Evolutionary conservation across 23 red algal species (phyloP), one percentile per base, ranked within the genome.

Genomic region (Gracilaria gracilis): DNA sequence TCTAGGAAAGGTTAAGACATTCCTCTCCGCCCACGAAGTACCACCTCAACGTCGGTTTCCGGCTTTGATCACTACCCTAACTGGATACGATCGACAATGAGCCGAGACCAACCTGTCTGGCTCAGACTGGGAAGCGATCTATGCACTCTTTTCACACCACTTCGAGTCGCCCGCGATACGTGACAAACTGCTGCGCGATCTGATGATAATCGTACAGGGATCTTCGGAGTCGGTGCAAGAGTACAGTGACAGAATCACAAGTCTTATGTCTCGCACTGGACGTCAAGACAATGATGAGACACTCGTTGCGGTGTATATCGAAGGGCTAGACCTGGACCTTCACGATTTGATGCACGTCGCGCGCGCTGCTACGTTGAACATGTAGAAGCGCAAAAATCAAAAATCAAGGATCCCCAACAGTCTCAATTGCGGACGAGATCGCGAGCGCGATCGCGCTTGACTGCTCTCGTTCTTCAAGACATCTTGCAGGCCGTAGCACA

Each of bases 321-420:
- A 82, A 33, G 53, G 78, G 0, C 24, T 58, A 11, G 48, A 82
- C 78, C 23, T 11, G 25, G 15, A 32, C 4, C 49, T 59, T 48
- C 78, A 82, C 4, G 78, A 82, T 13, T n/a, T 82, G 53, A 82
- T 82, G 78, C 78, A 82, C 3, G 50, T 82, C 13, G 78, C 78
- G 0, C 78, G 50, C 2, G 75, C 78, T 13, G 78, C 78, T 9
- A 82, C 50, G 1, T 2, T 82, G 8, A 82, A 59, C n/a, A 58
- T 61, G 49, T 82, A 50, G 78, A 82, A 59, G 53, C 49, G 78
- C 7, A 31, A 2, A 4, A 46, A 46, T 46, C 42, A 46, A n/a
- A 51, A 11, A 54, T 24, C 78, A 32, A 17, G 49, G 79, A 39
- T 54, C 53, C 46, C 39, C 19, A 12, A 15, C 79, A 25, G 20